Evolutionary conservation across 768 basidiomycete species (phyloP), one percentile per base, ranked within the genome.

Genomic region (Termitomyces sp.): DNA sequence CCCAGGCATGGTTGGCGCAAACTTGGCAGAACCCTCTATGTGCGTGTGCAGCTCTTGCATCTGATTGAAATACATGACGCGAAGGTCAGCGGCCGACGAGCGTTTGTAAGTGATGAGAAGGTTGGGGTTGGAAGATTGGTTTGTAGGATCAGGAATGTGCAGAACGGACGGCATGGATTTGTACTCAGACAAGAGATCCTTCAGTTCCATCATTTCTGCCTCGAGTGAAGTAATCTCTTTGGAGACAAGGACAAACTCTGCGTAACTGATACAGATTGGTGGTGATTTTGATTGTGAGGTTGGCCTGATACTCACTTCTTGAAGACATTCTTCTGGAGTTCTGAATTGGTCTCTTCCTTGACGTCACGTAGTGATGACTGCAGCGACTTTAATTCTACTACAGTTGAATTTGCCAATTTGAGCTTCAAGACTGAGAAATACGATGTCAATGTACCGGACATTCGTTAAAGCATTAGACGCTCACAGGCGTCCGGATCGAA

Each of bases 141-240:
- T 85, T 39, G 85, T 83, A 16, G 85, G 86, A 66, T 89, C 93
- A 50, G 93, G 90, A 56, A 98, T 88, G 61, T 95, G 92, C 17
- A 99, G 79, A 19, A 93, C 79, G 7, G 94, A 91, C 0, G 97
- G 96, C 82, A 98, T 94, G 54, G 85, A 85, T 70, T 95, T 94
- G 89, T 95, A 98, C 67, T 99, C 97, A 12, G 90, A 86, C 3
- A 98, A 79, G 6, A 89, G 82, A 54, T 95, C 93, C 70, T 97
- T 98, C 68, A 99, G 83, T 66, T 98, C 95, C 30, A 98, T 81
- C 89, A 98, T 91, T 70, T 98, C 95, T 66, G 94, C 95, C 75
- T 99, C 97, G 27, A 99, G 82, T 1, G 91, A 88, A 27, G 90
- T 88, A 53, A 99, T 96, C 72, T 98, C 97, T 67, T 98, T 98